Evolutionary conservation across 1,139 yeast species (phyloP), one percentile per base, ranked within the genome.

Genomic region (Suhomyces ambrosiae): DNA sequence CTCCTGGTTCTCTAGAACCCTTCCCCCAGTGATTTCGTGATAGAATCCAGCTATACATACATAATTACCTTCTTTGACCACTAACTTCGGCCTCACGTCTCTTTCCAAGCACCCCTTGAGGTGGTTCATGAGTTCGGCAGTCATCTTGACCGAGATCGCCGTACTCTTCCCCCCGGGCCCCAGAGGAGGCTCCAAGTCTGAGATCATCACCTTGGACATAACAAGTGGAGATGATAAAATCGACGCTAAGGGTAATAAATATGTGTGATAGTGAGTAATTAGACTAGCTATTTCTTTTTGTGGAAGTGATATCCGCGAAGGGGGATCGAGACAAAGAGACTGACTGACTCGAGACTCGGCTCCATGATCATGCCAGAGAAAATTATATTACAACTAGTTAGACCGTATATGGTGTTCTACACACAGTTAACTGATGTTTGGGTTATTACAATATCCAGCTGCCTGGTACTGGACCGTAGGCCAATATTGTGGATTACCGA

Each of bases 51-150:
- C n/a, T 6, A 32, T 50, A 60, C 65, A 34, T 59, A 60, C 64
- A 41, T 59, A 57, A 27, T 58, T 45, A 14, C 74, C 74, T 44
- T 67, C 50, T 38, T 61, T 59, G 29, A 70, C 73, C 32, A 70
- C 50, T 32, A 70, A 52, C 46, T 60, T 65, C 23, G 71, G 65
- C 25, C 38, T 47, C 12, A 35, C 35, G 18, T 48, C 54, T n/a
- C 39, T 27, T n/a, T 39, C 38, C 26, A 50, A 32, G 28, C 60
- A 49, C 9, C 27, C 22, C 23, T 49, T 50, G 26, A 63, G 48
- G 25, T 52, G 61, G 10, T 44, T 41, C 11, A 63, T 31, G 24
- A 64, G 44, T 16, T 61, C 68, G 21, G 48, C 41, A 33, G 56
- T 60, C 27, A 65, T 41, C 45, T 60, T 63, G 32, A 65, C 45